Conservation (phyloP, 2,329 filamentous ascomycete genomes). For the Monosporascus ibericus region DNA sequence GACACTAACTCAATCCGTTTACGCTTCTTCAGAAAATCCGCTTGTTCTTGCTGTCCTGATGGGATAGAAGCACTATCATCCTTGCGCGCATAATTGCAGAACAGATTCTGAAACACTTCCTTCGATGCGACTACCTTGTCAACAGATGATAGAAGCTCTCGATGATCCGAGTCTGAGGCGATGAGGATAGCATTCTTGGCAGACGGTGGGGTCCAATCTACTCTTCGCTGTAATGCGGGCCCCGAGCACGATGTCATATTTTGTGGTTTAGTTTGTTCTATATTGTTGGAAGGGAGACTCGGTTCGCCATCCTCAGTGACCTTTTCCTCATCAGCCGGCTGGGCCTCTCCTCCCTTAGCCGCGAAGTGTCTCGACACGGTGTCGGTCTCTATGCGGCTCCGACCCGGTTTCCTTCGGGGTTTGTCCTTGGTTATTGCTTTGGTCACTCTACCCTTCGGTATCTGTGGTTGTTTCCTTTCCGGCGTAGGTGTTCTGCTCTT, state of each 20-base stretch:
- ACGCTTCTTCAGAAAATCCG: slow-evolving; percentile 43
- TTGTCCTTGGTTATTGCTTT: slow-evolving; percentile 17
- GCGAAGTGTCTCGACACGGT: slow-evolving; percentile 24
- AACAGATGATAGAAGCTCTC: slow-evolving; percentile 25
- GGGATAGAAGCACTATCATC: slow-evolving; percentile 9
- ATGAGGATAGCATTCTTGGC: slow-evolving; percentile 26
- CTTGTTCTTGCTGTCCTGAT: slow-evolving; percentile 5
- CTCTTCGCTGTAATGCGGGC: slow-evolving; percentile 47
- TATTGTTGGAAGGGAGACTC: background rate
- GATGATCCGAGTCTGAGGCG: slow-evolving; percentile 24
- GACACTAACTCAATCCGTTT: slow-evolving; percentile 49
- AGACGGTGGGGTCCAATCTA: slow-evolving; percentile 63
- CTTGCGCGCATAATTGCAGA: slow-evolving; percentile 35
- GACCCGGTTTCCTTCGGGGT: background rate
- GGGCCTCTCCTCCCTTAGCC: slow-evolving; percentile 5
- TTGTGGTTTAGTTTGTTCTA: background rate
- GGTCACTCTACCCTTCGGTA: slow-evolving; percentile 7
- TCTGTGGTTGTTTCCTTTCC: slow-evolving; percentile 4
- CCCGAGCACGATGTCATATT: slow-evolving; percentile 22
- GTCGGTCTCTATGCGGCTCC: slow-evolving; percentile 17
- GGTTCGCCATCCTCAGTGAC: background rate
- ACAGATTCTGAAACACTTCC: slow-evolving; percentile 37
- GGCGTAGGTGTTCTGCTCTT: slow-evolving; percentile 10
- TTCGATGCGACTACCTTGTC: slow-evolving; percentile 9
- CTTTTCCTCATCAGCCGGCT: slow-evolving; percentile 1